These are phyloP conservation scores for Pleurotus ostreatus DNA, from an alignment of 768 basidiomycete genomes.

Conservation along the genomic window DNA sequence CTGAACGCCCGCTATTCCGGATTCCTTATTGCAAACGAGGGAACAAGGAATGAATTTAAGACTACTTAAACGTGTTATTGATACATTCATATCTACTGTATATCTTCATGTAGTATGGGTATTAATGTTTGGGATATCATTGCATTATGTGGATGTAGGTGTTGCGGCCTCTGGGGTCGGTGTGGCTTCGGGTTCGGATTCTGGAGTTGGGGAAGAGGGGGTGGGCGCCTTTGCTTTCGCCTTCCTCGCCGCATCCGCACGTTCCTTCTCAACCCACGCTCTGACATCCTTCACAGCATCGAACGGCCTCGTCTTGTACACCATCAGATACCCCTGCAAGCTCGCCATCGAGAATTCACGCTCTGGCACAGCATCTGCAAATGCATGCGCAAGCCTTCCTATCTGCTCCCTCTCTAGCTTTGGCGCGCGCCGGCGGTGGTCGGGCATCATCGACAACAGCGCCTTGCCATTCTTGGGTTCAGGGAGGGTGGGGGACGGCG, in stretches of 20 bases:
- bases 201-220: not conserved
- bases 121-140: not conserved
- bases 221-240: not conserved
- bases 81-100: too few relatives aligned
- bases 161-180: constrained; percentile 17
- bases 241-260: constrained; percentile 11
- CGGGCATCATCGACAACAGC: constrained; percentile 13
- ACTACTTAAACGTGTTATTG: too few relatives aligned
- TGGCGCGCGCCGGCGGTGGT: constrained; percentile 33
- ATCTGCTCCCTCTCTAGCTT: constrained; percentile 36
- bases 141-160: constrained; percentile 20
- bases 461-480: constrained; percentile 9
- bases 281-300: constrained; percentile 45
- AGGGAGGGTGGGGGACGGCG: constrained; percentile 8
- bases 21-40: too few relatives aligned
- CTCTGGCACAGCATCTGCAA: constrained; percentile 50
- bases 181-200: not conserved
- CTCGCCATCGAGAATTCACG: constrained; percentile 45
- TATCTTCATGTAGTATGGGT: not conserved
- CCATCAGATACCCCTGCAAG: constrained; percentile 63
- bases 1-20: too few relatives aligned
- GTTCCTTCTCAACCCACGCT: constrained; percentile 49
- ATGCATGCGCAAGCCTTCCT: constrained; percentile 46
- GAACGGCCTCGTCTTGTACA: constrained; percentile 55
- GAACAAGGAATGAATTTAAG: too few relatives aligned